phyloP scores from a whole-genome alignment of 345 rosid genomes.

The Brassica cretica region DNA sequence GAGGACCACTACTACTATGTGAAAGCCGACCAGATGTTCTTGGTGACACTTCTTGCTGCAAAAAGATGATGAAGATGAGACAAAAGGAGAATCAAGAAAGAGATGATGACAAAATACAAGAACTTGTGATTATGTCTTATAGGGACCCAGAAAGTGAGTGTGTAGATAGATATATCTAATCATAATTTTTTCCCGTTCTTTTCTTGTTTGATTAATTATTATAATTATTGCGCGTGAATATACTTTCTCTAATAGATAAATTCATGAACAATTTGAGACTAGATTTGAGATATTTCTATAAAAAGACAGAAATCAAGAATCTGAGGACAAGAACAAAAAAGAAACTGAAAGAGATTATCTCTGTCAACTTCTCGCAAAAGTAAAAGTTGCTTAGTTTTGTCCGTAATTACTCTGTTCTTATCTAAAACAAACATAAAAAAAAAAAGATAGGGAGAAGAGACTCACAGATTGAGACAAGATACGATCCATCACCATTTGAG shows the following conservation, averaged over 20 bases:
- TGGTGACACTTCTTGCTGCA: constrained; percentile 92
- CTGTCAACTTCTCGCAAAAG: constrained; percentile 18
- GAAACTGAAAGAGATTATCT: constrained; percentile 10
- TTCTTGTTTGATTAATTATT: constrained; percentile 13
- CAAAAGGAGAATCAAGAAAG: constrained; percentile 26
- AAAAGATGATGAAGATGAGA: constrained; percentile 22
- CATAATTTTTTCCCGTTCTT: not conserved
- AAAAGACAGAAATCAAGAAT: not conserved
- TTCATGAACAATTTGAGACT: constrained; percentile 2
- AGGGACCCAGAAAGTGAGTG: constrained; percentile 41
- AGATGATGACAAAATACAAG: constrained; percentile 25
- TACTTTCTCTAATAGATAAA: not conserved
- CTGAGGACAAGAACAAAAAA: not conserved
- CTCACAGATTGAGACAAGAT: constrained; percentile 99
- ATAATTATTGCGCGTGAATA: constrained; percentile 37
- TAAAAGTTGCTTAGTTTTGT: constrained; percentile 27
- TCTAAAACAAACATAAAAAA: not conserved
- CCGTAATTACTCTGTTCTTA: constrained; percentile 35
- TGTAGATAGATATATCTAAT: not conserved
- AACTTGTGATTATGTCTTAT: constrained; percentile 23
- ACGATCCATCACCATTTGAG: constrained; percentile 96
- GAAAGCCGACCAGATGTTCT: constrained; percentile 89
- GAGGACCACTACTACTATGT: constrained; percentile 93
- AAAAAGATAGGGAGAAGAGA: not conserved
- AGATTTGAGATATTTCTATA: not conserved